phyloP scores from a whole-genome alignment of 805 yeast species.

The Starmerella ratchasimensis region DNA sequence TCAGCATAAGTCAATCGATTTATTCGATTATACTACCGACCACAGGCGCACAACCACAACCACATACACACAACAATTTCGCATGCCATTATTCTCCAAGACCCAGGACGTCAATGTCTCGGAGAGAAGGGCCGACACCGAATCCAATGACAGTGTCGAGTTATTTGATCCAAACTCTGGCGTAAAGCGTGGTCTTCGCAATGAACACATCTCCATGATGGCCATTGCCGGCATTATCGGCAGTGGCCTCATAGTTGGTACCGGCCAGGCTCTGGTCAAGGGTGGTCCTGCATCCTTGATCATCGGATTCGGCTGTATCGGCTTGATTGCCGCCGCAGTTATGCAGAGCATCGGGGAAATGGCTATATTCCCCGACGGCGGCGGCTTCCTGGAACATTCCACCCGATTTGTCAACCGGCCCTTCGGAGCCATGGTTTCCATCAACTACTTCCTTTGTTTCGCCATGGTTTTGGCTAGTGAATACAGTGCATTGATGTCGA shows the following conservation, averaged over 20 bases:
- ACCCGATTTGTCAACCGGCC: constrained; percentile 36
- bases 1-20: no score
- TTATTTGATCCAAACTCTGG: constrained; percentile 27
- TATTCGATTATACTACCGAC: no score
- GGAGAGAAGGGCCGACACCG: no score
- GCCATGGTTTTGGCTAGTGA: constrained; percentile 37
- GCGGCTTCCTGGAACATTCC: constrained; percentile 38
- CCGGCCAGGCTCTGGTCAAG: constrained; percentile 36
- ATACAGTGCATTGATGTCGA: constrained; percentile 35
- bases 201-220: constrained; percentile 65
- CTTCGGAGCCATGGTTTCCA: constrained; percentile 36
- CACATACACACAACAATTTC: no score
- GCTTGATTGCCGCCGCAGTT: constrained; percentile 39
- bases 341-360: constrained; percentile 44
- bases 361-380: constrained; percentile 42
- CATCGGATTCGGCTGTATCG: constrained; percentile 37
- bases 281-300: constrained; percentile 43
- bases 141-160: not conserved
- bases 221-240: constrained; percentile 79
- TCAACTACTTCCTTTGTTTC: constrained; percentile 39
- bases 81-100: no score
- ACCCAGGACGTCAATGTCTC: no score
- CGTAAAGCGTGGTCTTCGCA: constrained; percentile 34
- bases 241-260: constrained; percentile 61
- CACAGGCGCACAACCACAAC: no score